These are phyloP conservation scores for Termitomyces sp. DNA, from an alignment of 768 basidiomycete genomes.

Conservation along the genomic window DNA sequence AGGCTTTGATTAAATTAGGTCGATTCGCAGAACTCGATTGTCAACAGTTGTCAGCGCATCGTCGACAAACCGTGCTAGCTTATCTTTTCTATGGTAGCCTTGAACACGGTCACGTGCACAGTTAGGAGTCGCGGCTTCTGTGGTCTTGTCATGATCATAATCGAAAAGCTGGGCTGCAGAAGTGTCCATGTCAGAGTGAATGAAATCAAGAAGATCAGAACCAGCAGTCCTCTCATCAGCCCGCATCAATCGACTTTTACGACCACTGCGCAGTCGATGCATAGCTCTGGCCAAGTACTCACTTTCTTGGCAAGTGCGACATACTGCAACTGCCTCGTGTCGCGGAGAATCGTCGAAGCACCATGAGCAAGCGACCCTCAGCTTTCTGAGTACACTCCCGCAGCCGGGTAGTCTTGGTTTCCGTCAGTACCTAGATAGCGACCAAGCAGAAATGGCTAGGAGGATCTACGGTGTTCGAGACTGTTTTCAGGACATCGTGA, in stretches of 20 bases:
- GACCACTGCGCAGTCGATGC: constrained; percentile 19
- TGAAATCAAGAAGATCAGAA: constrained; percentile 9
- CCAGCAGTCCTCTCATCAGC: constrained; percentile 11
- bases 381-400: constrained; percentile 32
- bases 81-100: neutral
- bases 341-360: neutral
- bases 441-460: constrained; percentile 32
- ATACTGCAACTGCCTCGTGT: neutral
- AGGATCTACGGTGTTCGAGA: constrained; percentile 49
- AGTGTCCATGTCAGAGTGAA: neutral
- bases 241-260: constrained; percentile 18
- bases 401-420: constrained; percentile 27
- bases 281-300: constrained; percentile 13
- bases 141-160: neutral
- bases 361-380: neutral
- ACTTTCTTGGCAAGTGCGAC: neutral
- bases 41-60: too few species aligned
- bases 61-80: too few species aligned
- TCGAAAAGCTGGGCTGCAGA: neutral
- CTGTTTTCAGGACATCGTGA: constrained; percentile 45
- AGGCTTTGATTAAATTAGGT: neutral
- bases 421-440: constrained; percentile 27
- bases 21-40: neutral
- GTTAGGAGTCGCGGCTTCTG: neutral
- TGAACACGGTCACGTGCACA: neutral